Base-by-base conservation (phyloP, 164 flowering plant species). In the Malania oleifera region DNA sequence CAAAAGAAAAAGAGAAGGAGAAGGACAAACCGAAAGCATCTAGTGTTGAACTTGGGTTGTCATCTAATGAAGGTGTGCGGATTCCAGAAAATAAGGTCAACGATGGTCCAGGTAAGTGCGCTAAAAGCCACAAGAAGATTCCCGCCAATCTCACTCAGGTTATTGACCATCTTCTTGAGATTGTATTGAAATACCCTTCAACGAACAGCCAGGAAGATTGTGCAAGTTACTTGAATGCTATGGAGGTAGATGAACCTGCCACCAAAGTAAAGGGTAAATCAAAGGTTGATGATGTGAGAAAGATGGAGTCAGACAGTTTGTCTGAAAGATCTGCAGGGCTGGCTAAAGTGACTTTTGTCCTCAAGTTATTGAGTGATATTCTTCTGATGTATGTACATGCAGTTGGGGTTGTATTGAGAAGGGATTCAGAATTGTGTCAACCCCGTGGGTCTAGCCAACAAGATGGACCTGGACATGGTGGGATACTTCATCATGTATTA, bases 351-450 rank as follows among this genome's bases (percentile, higher is more conserved):
- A 80, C 88, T 59, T 92, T 92, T 75, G 82, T 92, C 55, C 86
- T 92, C 47, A 89, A 89, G 75, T 69, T 92, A 63, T 59, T 89
- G 80, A 84, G 93, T 64, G 98, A 92, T 70, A 78, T 87, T 68
- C 85, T 89, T 60, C 70, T 87, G 56, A 92, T 84, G 95, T 87
- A 89, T 78, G 84, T 71, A 15, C 91, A 84, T 75, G 83, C 89
- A 4, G 82, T 75, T 12, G 85, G 86, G 45, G 83, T 92, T 44
- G 78, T 92, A 41, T 68, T 92, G 60, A 82, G 50, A 65, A 70
- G 93, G 53, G 98, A 92, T 76, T 55, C 67, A 35, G 98, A 92
- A 59, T 49, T 77, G 60, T 73, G 73, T 63, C 89, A 81, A 44
- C 65, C 62, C 6, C 82, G 84, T 14, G 87, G 76, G 53, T 66